phyloP scores from a whole-genome alignment of 2,329 filamentous ascomycete species.

The Penicillium sp. region DNA sequence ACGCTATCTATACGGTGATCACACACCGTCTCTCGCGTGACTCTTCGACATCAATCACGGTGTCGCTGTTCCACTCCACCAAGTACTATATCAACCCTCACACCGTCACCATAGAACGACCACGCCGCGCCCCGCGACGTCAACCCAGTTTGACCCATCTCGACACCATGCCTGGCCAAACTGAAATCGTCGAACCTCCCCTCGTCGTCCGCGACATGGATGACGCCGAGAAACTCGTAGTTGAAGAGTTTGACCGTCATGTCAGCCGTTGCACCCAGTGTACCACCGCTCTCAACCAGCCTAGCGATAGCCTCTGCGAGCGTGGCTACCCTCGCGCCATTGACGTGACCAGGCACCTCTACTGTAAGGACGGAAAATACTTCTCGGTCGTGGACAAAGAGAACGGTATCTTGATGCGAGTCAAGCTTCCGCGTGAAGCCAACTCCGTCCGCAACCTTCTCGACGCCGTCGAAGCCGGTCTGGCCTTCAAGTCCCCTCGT shows the following conservation, averaged over 20 bases:
- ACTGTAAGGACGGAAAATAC: conserved; percentile 36
- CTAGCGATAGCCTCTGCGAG: conserved; percentile 32
- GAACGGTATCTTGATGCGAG: conserved; percentile 35
- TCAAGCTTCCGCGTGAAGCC: conserved; percentile 43
- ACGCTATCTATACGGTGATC: conserved; percentile 4
- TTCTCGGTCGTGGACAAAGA: conserved; percentile 46
- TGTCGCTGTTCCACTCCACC: conserved; percentile 30
- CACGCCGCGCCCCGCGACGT: conserved; percentile 17
- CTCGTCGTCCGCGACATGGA: conserved; percentile 35
- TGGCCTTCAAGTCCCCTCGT: conserved; percentile 25
- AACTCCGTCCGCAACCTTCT: conserved; percentile 38
- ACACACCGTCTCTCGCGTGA: conserved; percentile 15
- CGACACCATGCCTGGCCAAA: conserved; percentile 32
- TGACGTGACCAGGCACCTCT: conserved; percentile 37
- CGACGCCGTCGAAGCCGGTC: conserved; percentile 43
- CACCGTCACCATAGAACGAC: conserved; percentile 18
- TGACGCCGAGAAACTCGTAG: conserved; percentile 38
- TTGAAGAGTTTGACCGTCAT: conserved; percentile 38
- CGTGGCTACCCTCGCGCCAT: conserved; percentile 35
- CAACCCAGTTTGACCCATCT: conserved; percentile 22
- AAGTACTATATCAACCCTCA: conserved; percentile 24
- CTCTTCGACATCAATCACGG: conserved; percentile 22
- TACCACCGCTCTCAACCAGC: conserved; percentile 26
- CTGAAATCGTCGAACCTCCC: conserved; percentile 25
- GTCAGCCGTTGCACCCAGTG: conserved; percentile 36